Evolutionary conservation across 192 early-diverging fungal species (phyloP), one percentile per base, ranked within the genome.

Genomic region (Borealophlyctis nickersoniae): DNA sequence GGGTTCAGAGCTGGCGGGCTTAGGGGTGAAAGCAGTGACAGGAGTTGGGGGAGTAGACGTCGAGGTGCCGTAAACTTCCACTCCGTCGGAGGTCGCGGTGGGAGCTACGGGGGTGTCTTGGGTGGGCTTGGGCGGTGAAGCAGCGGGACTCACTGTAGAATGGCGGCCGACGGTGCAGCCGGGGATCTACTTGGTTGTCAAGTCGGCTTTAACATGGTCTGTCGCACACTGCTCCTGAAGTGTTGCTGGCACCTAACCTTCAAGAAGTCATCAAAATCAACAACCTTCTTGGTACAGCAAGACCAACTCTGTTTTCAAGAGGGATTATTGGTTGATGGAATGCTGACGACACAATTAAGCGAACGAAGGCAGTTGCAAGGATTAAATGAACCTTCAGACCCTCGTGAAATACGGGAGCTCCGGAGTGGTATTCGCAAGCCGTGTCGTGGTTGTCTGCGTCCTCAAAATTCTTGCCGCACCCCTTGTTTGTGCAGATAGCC

Each of bases 331-430:
- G 27, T 55, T 16, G 32, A 33, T 2, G 13, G 1, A 28, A 2
- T 64, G 0, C 28, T 23, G 50, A 32, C n/a, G 49, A 7, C 39
- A 45, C 19, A 45, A 45, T 45, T 13, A 45, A 45, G n/a, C n/a
- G n/a, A n/a, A n/a, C n/a, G n/a, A n/a, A n/a, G n/a, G n/a, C n/a
- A n/a, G n/a, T n/a, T n/a, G n/a, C 39, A 45, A 45, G 19, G 9
- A 45, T 13, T 7, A 19, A 45, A 19, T 19, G 19, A 36, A 49
- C 56, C 55, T 79, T 76, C 49, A 77, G 58, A 65, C 93, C 96
- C 71, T 99, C 96, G 75, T 98, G 96, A 77, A 99, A 99, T 51
- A 93, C 85, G 19, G 96, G 96, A 23, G 79, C 86, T 26, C 88
- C 89, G 1, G 92, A 79, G 66, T 99, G 96, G 78, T 86, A 91